These are phyloP conservation scores for Mycosphaerelloides madeirae DNA, from an alignment of 2,329 filamentous ascomycete species.

Conservation along the genomic window DNA sequence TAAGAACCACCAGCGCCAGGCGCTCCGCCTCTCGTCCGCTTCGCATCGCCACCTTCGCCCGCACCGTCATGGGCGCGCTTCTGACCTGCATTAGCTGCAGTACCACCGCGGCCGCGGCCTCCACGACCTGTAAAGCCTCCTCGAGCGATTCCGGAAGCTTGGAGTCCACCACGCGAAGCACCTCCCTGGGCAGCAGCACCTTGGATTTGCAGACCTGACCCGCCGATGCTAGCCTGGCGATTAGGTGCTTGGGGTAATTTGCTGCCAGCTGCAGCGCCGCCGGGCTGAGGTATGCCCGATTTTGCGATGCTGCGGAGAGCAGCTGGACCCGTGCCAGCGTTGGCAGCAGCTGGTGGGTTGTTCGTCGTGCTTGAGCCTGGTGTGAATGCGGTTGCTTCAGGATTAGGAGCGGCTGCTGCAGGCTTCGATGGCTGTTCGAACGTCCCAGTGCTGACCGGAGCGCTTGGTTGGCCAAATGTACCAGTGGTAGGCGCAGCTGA, in stretches of 20 bases:
- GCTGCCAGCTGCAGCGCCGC: slow-evolving; percentile 13
- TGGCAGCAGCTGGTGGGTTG: slow-evolving; percentile 8
- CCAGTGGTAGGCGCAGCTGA: background rate
- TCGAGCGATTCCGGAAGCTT: slow-evolving; percentile 17
- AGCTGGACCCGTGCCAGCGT: slow-evolving; percentile 7
- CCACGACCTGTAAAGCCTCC: slow-evolving; percentile 23
- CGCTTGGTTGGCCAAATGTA: slow-evolving; percentile 20
- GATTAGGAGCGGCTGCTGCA: slow-evolving; percentile 7
- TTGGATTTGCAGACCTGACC: slow-evolving; percentile 3
- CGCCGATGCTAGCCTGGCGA: slow-evolving; percentile 1
- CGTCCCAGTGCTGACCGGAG: slow-evolving; percentile 1
- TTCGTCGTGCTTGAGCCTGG: slow-evolving; percentile 3
- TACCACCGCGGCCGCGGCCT: slow-evolving; percentile 15
- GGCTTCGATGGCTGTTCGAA: slow-evolving; percentile 12
- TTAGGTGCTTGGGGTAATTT: slow-evolving; percentile 10
- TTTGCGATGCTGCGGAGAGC: slow-evolving; percentile 7
- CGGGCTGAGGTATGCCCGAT: slow-evolving; percentile 19
- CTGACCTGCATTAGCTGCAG: slow-evolving; percentile 27
- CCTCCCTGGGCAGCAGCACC: slow-evolving; percentile 2
- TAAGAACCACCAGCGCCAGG: slow-evolving; percentile 14
- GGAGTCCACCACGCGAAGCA: slow-evolving; percentile 1
- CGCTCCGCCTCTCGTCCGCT: slow-evolving; percentile 28
- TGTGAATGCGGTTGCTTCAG: slow-evolving; percentile 2
- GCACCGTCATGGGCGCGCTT: slow-evolving; percentile 33
- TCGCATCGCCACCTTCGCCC: slow-evolving; percentile 26